Evolutionary conservation across 2,329 filamentous ascomycete genomes (phyloP), one percentile per base, ranked within the genome.

Genomic region (Aspergillus oerlinghausenensis): DNA sequence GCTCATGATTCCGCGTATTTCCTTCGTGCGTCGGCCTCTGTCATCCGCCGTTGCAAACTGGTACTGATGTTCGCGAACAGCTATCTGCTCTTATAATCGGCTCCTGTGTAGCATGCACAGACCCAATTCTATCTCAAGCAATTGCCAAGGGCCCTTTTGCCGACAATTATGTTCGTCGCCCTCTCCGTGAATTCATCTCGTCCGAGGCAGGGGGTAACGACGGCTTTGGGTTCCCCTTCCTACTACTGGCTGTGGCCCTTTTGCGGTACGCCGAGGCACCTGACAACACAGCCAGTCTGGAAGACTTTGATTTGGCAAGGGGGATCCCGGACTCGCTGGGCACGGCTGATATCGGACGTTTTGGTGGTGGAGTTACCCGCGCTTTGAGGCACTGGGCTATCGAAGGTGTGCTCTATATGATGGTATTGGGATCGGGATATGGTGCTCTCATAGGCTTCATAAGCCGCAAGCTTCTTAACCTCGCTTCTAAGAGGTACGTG

Each of bases 111-210:
- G 85, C 84, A 3, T 84, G 79, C 55, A 87, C 84, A 0, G 84
- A 86, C 58, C 84, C 84, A 0, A 76, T 86, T n/a, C 73, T 87
- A 4, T 85, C 83, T 0, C 83, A 86, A 62, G 82, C 83, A 26
- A 78, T 86, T 17, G 84, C 84, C 19, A 86, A 86, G 65, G 83
- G 83, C 0, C 81, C 82, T 0, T 86, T 87, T 61, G 78, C 84
- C 0, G 84, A 87, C 63, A 85, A 84, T 57, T 86, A 80, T 56
- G 83, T 87, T 2, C 75, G 80, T 9, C 78, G 83, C 1, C 75
- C 79, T 3, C 72, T 87, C 3, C 78, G 84, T 28, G 82, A 86
- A 60, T 81, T 86, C 55, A 86, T 87, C 21, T 85, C 83, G 0
- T 78, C 83, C 1, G 84, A 87, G 60, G 83, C 82, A 3, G 84